Conservation (phyloP, 2,329 filamentous ascomycete species). For the Emergomyces africanus region DNA sequence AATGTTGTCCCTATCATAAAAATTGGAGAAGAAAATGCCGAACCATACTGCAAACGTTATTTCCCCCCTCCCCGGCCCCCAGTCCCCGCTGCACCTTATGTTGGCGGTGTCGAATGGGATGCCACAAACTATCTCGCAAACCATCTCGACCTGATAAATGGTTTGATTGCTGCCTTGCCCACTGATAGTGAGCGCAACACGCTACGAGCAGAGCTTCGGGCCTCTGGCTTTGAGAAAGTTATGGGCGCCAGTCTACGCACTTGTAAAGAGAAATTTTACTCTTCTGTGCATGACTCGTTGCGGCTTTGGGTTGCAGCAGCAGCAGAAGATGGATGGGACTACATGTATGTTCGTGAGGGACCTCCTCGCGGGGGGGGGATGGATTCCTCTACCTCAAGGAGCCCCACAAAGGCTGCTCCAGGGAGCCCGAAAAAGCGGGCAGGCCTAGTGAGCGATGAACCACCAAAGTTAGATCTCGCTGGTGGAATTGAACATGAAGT, state of each 20-base stretch:
- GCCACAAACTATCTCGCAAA: constrained; percentile 92
- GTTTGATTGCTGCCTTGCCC: constrained; percentile 69
- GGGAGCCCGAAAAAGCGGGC: constrained; percentile 30
- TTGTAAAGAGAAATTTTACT: constrained; percentile 97
- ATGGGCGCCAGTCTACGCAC: constrained; percentile 74
- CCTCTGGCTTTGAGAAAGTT: constrained; percentile 82
- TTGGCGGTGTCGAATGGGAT: constrained; percentile 97
- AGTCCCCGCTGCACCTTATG: constrained; percentile 87
- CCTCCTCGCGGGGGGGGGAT: constrained; percentile 29
- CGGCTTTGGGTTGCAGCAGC: constrained; percentile 85
- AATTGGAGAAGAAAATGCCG: constrained; percentile 17
- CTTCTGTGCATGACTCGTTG: constrained; percentile 75
- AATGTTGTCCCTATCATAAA: constrained; percentile 58
- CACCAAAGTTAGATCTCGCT: constrained; percentile 46
- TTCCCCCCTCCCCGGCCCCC: constrained; percentile 81
- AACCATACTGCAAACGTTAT: constrained; percentile 38
- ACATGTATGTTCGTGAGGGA: constrained; percentile 56
- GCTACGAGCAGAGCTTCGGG: constrained; percentile 62
- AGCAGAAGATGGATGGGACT: constrained; percentile 76
- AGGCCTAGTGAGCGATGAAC: constrained; percentile 34
- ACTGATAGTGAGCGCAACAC: constrained; percentile 57
- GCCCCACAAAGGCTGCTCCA: constrained; percentile 31
- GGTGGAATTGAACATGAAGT: constrained; percentile 21
- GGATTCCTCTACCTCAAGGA: constrained; percentile 31
- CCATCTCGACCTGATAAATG: constrained; percentile 86